Base-by-base conservation (phyloP, 768 basidiomycete species). In the Leccinellum albellum region DNA sequence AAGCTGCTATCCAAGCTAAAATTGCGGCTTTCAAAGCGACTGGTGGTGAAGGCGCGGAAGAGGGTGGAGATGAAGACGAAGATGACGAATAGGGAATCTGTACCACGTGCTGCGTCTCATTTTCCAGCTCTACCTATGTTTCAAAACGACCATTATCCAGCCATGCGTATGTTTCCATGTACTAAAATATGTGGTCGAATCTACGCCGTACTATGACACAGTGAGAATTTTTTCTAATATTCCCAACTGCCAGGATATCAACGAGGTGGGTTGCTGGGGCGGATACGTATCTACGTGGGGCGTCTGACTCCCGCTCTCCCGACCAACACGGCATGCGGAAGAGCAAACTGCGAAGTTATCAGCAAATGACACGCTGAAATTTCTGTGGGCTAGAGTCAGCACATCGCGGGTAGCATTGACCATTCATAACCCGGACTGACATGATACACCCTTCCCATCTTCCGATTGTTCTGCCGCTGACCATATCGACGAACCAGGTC, bases 11-110 rank as follows among this genome's bases (percentile, higher is more conserved):
- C 76, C 85, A 89, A 61, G 81, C 76, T 65, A 98, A 91, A 81
- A 98, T 98, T 75, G 84, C 87, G 69, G 87, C 87, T 56, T 98
- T 96, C 88, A 82, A 91, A 75, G 81, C 84, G 46, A 82, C 82
- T 64, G 84, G 79, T 6, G 72, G 37, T 45, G 73, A 55, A 13
- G 74, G 55, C 20, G 78, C 68, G 52, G 85, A 73, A 10, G 81
- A 76, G 17, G 83, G 78, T 24, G 79, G 77, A 10, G 70, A 64
- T 0, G 63, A 68, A 0, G 63, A 60, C 0, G 65, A 70, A 1
- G 85, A 45, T 14, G 44, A 89, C 50, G 87, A 91, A 76, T 87
- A 85, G 76, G 75, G 64, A 45, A 61, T 51, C 51, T 40, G 23
- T 44, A 51, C 46, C 51, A 21, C 23, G 15, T 20, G 4, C 44